Percentiles rank a stretch among this genome's conserved stretches.
phyloP scores from a whole-genome alignment of 2,329 filamentous ascomycete species.

The Penicillium vulpinum region DNA sequence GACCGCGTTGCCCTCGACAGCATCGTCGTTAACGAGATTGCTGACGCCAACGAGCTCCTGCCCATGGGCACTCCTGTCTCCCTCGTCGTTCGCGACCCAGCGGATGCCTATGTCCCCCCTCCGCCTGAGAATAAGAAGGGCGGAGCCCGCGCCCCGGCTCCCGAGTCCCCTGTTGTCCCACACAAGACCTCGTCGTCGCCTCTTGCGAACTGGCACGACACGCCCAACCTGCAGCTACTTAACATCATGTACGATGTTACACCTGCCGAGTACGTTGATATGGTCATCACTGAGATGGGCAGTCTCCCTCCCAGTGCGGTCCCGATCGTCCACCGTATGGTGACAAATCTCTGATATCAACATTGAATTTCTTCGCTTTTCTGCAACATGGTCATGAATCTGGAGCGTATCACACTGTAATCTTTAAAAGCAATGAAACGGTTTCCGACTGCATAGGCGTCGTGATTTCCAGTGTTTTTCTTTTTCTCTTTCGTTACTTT shows the following conservation, averaged over 20 bases:
- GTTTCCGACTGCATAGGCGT: not conserved
- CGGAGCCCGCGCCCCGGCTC: slow-evolving; percentile 27
- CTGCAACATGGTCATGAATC: not conserved
- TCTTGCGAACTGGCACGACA: slow-evolving; percentile 58
- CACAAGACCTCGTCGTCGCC: slow-evolving; percentile 32
- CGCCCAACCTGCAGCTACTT: slow-evolving; percentile 61
- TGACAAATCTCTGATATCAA: slow-evolving; percentile 41
- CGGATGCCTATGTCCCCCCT: slow-evolving; percentile 19
- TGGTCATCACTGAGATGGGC: slow-evolving; percentile 89
- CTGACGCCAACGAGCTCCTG: slow-evolving; percentile 68
- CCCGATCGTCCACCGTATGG: slow-evolving; percentile 67
- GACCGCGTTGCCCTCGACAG: slow-evolving; percentile 86
- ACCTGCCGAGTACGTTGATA: slow-evolving; percentile 78
- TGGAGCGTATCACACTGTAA: slow-evolving; percentile 5
- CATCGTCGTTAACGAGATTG: slow-evolving; percentile 92
- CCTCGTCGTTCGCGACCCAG: slow-evolving; percentile 33
- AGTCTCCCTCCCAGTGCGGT: slow-evolving; percentile 83
- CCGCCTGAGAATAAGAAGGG: slow-evolving; percentile 34
- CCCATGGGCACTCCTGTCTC: slow-evolving; percentile 23
- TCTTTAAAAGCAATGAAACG: slow-evolving; percentile 2
- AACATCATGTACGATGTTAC: slow-evolving; percentile 92
- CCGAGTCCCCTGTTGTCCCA: slow-evolving; percentile 25
- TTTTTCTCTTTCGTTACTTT: not conserved
- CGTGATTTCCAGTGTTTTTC: not conserved
- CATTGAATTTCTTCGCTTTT: not conserved